These are phyloP conservation scores for Tilletia caries DNA, from an alignment of 1,284 basidiomycete genomes.

Conservation along the genomic window DNA sequence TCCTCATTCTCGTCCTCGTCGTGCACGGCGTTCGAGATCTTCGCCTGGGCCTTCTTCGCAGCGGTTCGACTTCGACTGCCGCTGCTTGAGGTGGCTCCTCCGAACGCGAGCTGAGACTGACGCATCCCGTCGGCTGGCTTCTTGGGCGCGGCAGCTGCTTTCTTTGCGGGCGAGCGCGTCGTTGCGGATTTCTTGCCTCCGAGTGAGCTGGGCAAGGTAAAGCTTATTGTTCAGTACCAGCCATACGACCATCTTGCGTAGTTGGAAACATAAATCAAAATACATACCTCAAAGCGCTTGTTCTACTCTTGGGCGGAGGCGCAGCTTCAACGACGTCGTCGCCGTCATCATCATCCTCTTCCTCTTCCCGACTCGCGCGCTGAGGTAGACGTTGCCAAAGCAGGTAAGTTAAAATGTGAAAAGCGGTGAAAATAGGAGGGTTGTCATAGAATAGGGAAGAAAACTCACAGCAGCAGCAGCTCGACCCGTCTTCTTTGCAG, in stretches of 20 bases:
- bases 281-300: slow-evolving; percentile 1
- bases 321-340: neutral
- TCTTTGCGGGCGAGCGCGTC: neutral
- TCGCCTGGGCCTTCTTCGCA: slow-evolving; percentile 18
- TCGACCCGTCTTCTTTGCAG: slow-evolving; percentile 24
- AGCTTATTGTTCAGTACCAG: slow-evolving; percentile 19
- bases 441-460: too few relatives aligned
- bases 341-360: slow-evolving; percentile 6
- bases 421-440: too few relatives aligned
- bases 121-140: neutral
- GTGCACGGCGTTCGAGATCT: slow-evolving; percentile 29
- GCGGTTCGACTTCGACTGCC: neutral
- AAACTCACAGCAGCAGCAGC: slow-evolving; percentile 20
- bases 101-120: neutral
- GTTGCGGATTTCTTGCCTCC: neutral
- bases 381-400: too few relatives aligned
- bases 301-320: neutral
- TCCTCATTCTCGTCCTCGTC: slow-evolving; percentile 20
- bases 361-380: neutral
- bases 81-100: neutral
- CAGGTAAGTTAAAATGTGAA: too few relatives aligned
- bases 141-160: neutral
- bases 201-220: slow-evolving; percentile 14
- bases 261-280: too few relatives aligned
- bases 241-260: too few relatives aligned